These are phyloP conservation scores for Neurospora sp. DNA, from an alignment of 495 filamentous ascomycete species.

Conservation along the genomic window DNA sequence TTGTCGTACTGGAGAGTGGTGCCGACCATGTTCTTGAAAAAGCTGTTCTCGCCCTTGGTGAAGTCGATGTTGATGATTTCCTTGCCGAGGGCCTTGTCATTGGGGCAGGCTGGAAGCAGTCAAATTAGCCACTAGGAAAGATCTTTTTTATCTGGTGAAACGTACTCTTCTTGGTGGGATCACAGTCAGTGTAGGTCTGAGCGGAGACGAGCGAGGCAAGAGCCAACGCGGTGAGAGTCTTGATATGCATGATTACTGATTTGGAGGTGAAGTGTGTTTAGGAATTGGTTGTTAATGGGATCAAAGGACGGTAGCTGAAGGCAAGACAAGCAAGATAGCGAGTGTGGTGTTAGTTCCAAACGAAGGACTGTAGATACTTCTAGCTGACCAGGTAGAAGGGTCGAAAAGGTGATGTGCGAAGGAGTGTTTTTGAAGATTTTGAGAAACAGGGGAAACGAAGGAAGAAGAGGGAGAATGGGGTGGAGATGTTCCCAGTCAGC, in stretches of 20 bases:
- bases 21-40: constrained; percentile 56
- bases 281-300: background rate
- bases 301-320: background rate
- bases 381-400: background rate
- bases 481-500: background rate
- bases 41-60: constrained; percentile 50
- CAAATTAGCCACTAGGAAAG: background rate
- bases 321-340: background rate
- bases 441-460: background rate
- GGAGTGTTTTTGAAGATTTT: background rate
- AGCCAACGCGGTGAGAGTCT: constrained; percentile 29
- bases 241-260: constrained; percentile 29
- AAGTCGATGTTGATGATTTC: constrained; percentile 63
- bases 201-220: constrained; percentile 43
- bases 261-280: background rate
- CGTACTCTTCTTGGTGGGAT: constrained; percentile 60
- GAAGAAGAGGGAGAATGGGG: background rate
- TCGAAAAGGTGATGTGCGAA: background rate
- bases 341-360: background rate
- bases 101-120: constrained; percentile 44
- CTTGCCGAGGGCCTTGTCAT: constrained; percentile 60
- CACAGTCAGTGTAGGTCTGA: constrained; percentile 68
- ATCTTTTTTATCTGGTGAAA: constrained; percentile 8
- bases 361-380: constrained; percentile 1
- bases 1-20: constrained; percentile 52